Conservation (phyloP, 495 filamentous ascomycete species). For the Chaetomium tenue region DNA sequence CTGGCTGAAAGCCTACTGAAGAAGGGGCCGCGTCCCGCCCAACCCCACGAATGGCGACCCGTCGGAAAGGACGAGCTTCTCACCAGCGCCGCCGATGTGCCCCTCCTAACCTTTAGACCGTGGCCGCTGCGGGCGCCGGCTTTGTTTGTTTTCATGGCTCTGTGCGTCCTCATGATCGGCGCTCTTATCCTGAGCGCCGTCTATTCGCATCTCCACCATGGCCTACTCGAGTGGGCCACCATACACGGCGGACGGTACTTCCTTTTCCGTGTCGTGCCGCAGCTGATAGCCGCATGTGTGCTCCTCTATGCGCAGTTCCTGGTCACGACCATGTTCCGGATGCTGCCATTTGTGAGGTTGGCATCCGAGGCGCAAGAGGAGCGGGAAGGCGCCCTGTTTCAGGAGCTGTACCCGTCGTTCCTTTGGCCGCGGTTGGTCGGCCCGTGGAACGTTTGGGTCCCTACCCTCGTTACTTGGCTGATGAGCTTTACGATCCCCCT, state of each 20-base stretch:
- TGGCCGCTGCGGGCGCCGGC: conserved; percentile 61
- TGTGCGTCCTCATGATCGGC: conserved; percentile 68
- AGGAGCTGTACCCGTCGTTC: conserved; percentile 53
- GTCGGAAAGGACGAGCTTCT: conserved; percentile 28
- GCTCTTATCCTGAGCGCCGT: conserved; percentile 71
- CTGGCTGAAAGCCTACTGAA: conserved; percentile 34
- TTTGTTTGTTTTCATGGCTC: conserved; percentile 55
- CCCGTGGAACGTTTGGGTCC: conserved; percentile 47
- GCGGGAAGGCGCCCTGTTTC: conserved; percentile 52
- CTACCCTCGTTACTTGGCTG: conserved; percentile 47
- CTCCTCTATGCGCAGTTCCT: conserved; percentile 73
- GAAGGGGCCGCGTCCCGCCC: conserved; percentile 23
- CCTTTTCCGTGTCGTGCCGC: conserved; percentile 78
- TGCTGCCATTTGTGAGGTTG: conserved; percentile 74
- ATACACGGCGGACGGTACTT: conserved; percentile 76
- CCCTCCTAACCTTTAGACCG: conserved; percentile 64
- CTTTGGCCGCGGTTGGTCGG: conserved; percentile 48
- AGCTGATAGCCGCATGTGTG: conserved; percentile 68
- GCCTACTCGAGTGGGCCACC: conserved; percentile 63
- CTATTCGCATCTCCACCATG: conserved; percentile 61
- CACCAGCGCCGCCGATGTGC: conserved; percentile 27
- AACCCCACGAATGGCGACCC: conserved; percentile 35
- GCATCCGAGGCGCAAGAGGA: conserved; percentile 53
- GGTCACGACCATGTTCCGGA: conserved; percentile 70
- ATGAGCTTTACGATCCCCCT: conserved; percentile 48